Evolutionary conservation across 352 stramenopile species (phyloP).

Genomic region (Globisporangium camurandrum): DNA sequence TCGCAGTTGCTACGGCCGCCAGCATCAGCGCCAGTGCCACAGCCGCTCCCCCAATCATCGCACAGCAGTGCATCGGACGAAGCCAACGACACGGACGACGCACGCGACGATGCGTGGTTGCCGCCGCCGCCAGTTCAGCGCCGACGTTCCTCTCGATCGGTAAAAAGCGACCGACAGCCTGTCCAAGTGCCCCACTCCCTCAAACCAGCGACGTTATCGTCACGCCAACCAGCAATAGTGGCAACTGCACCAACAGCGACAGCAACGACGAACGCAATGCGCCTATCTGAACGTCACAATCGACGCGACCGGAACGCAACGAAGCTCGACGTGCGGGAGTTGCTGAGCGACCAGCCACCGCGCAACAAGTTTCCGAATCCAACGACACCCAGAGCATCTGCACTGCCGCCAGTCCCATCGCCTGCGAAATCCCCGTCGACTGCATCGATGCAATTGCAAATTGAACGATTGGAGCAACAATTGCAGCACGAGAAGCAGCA

Average conservation of each 20-base stretch:
- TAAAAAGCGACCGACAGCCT: too few relatives aligned
- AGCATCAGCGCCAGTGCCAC: neutral
- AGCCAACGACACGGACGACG: neutral
- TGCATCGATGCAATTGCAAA: neutral
- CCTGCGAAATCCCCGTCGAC: neutral
- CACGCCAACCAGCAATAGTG: too few relatives aligned
- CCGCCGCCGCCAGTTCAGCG: too few relatives aligned
- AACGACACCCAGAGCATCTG: too few relatives aligned
- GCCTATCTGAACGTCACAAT: neutral
- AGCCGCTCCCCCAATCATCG: neutral
- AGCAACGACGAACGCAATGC: neutral
- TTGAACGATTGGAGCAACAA: slow-evolving; percentile 27
- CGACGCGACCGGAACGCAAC: neutral
- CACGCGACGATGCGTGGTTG: neutral
- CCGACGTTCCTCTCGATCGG: too few relatives aligned
- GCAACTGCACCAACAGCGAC: neutral
- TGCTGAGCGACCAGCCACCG: slow-evolving; percentile 8
- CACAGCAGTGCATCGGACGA: neutral
- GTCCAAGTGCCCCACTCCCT: too few relatives aligned
- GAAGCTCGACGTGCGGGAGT: slow-evolving; percentile 12
- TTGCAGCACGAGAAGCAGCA: slow-evolving; percentile 65
- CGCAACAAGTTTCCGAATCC: too few relatives aligned
- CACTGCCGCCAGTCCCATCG: too few relatives aligned
- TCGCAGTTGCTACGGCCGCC: neutral
- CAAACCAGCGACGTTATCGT: too few relatives aligned